Conservation (phyloP, 768 basidiomycete genomes). For the Clavulina sp. region DNA sequence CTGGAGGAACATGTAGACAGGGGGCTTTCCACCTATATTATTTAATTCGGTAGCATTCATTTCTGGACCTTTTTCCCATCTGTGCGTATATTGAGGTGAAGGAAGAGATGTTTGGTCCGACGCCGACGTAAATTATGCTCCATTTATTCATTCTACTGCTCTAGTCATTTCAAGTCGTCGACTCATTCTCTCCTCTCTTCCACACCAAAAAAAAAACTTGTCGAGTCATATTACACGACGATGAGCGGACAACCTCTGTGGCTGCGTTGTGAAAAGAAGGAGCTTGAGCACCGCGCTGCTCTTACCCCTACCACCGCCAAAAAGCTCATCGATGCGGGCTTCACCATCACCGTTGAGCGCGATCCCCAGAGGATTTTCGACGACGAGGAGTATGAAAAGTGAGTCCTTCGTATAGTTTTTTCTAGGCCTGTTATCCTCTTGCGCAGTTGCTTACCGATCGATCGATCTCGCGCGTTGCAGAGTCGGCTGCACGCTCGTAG, state of each 20-base stretch:
- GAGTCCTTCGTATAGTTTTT: constrained; percentile 20
- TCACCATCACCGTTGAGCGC: constrained; percentile 79
- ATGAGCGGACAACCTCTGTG: constrained; percentile 37
- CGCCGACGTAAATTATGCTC: too few species aligned
- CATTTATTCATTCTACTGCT: too few species aligned
- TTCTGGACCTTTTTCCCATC: too few species aligned
- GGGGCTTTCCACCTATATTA: too few species aligned
- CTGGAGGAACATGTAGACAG: too few species aligned
- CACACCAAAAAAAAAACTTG: too few species aligned
- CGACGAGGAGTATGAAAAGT: constrained; percentile 86
- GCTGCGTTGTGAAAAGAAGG: constrained; percentile 95
- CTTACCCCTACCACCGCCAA: constrained; percentile 85
- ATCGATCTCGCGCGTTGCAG: constrained; percentile 27
- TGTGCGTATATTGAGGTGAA: too few species aligned
- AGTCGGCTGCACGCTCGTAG: constrained; percentile 75
- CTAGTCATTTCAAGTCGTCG: too few species aligned
- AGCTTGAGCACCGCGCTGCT: constrained; percentile 82
- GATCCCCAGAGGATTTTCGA: constrained; percentile 90
- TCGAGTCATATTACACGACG: not conserved
- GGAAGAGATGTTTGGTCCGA: too few species aligned
- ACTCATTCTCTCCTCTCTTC: too few species aligned
- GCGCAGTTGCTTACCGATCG: too few species aligned
- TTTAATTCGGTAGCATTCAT: too few species aligned
- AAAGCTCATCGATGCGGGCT: constrained; percentile 73
- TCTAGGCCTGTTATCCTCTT: constrained; percentile 1